phyloP scores from a whole-genome alignment of 306 rosid species.

The Betula pendula region DNA sequence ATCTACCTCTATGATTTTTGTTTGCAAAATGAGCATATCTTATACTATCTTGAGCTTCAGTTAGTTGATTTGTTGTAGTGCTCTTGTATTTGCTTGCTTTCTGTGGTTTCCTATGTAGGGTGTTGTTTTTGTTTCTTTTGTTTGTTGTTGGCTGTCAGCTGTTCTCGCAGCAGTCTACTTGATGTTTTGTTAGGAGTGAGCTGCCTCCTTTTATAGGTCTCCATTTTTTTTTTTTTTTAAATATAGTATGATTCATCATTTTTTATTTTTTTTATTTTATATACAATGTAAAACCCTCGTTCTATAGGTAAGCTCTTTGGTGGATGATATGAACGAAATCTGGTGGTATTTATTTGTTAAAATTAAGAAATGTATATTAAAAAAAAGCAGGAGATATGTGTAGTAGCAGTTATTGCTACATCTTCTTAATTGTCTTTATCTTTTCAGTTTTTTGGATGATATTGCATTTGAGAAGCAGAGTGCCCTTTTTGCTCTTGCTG shows the following conservation, averaged over 20 bases:
- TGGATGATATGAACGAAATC: neutral
- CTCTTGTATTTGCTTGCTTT: neutral
- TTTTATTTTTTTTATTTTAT: neutral
- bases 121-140: neutral
- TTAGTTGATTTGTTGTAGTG: neutral
- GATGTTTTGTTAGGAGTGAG: too few species aligned
- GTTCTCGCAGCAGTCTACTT: too few species aligned
- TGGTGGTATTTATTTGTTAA: neutral
- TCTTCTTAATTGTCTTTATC: too few species aligned
- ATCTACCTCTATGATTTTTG: neutral
- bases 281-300: neutral
- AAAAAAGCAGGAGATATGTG: too few species aligned
- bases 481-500: too few species aligned
- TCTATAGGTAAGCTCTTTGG: neutral
- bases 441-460: too few species aligned
- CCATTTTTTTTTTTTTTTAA: too few species aligned
- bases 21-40: neutral
- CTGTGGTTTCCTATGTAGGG: neutral
- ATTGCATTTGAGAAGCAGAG: too few species aligned
- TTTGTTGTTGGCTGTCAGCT: neutral
- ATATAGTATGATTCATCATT: too few species aligned
- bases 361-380: too few species aligned
- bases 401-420: too few species aligned
- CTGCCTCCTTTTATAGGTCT: too few species aligned
- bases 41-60: neutral